Evolutionary conservation across 1,284 basidiomycete genomes (phyloP).

Genomic region (Leccinum fallax): DNA sequence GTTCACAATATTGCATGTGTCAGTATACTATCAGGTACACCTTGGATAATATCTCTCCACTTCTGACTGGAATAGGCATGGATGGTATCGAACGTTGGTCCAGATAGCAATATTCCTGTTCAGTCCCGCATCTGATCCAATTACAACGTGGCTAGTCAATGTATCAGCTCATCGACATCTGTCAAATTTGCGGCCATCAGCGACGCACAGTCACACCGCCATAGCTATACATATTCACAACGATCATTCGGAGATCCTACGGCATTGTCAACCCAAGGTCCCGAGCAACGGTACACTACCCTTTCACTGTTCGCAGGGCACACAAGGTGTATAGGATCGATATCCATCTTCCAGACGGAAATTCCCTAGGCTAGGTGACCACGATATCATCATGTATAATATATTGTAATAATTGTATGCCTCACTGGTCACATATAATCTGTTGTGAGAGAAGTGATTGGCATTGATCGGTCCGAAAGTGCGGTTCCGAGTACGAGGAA

Average conservation of each 20-base stretch:
- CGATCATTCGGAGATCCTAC: background rate
- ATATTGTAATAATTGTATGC: constrained; percentile 1
- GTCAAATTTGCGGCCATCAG: background rate
- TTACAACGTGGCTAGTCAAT: background rate
- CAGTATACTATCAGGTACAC: background rate
- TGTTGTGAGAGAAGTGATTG: constrained; percentile 16
- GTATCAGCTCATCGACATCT: background rate
- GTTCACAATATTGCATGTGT: background rate
- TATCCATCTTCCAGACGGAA: background rate
- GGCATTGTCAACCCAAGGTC: background rate
- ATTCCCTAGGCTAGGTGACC: background rate
- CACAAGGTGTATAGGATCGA: background rate
- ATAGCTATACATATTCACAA: background rate
- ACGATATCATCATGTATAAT: background rate
- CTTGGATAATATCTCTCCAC: background rate
- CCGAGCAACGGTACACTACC: background rate
- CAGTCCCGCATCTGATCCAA: background rate
- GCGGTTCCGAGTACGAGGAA: constrained; percentile 11
- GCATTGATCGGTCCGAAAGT: constrained; percentile 12
- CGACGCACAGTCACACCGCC: background rate
- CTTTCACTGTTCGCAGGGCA: background rate
- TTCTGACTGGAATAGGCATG: background rate
- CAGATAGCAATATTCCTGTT: background rate
- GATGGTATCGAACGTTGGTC: background rate
- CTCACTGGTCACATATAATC: constrained; percentile 9